These are phyloP conservation scores for Hysterangium stoloniferum DNA, from an alignment of 768 basidiomycete species.

Conservation along the genomic window DNA sequence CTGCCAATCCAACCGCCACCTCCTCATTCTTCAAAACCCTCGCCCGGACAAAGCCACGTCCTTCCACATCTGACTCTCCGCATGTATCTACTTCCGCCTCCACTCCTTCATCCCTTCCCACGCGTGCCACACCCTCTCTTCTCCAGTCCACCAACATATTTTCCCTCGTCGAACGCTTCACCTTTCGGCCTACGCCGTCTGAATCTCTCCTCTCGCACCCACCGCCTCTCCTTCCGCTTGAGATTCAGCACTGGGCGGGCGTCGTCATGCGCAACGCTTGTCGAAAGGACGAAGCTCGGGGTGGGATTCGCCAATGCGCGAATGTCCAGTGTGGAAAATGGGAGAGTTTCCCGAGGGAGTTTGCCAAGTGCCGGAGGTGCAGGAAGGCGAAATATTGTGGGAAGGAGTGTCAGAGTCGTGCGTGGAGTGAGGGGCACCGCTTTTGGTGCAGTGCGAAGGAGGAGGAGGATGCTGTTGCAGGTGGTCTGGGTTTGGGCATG, in stretches of 20 bases:
- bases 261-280: conserved; percentile 99
- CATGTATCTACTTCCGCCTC: conserved; percentile 9
- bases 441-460: conserved; percentile 84
- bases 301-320: conserved; percentile 95
- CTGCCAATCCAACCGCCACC: too few species aligned
- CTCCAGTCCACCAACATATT: conserved; percentile 82
- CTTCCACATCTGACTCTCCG: conserved; percentile 15
- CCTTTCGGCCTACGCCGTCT: conserved; percentile 81
- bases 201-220: conserved; percentile 66
- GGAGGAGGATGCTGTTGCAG: conserved; percentile 25
- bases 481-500: background rate
- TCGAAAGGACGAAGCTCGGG: conserved; percentile 87
- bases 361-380: conserved; percentile 94
- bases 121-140: conserved; percentile 21
- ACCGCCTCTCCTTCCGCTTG: conserved; percentile 64
- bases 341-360: conserved; percentile 90
- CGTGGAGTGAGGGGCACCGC: conserved; percentile 93
- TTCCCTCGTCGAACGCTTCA: conserved; percentile 92
- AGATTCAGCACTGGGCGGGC: conserved; percentile 98
- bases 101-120: conserved; percentile 16
- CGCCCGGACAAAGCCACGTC: conserved; percentile 19
- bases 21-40: conserved; percentile 9
- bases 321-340: conserved; percentile 95
- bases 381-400: conserved; percentile 98
- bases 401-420: conserved; percentile 93